phyloP scores from a whole-genome alignment of 2,329 filamentous ascomycete genomes.

The Metarhizium album region DNA sequence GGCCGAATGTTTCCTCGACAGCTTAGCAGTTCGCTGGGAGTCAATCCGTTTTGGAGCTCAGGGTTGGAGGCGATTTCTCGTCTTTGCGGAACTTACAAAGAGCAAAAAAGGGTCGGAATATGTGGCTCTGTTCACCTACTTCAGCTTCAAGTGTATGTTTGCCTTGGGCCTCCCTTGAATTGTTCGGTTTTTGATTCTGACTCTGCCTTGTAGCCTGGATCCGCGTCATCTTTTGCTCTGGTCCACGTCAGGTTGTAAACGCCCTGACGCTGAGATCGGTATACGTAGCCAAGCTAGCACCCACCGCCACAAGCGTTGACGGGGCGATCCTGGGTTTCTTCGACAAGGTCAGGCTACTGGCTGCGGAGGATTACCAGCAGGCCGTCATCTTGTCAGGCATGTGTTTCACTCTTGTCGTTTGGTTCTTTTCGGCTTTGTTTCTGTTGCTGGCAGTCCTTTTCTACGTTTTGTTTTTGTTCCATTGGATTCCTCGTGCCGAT shows the following conservation, averaged over 20 bases:
- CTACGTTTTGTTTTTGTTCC: conserved; percentile 83
- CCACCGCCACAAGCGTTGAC: conserved; percentile 39
- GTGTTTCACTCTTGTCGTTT: conserved; percentile 84
- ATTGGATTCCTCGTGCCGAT: conserved; percentile 76
- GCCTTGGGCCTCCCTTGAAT: not conserved
- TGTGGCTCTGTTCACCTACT: conserved; percentile 83
- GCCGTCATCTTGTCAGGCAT: conserved; percentile 79
- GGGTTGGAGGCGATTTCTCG: conserved; percentile 84
- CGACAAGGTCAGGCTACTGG: conserved; percentile 64
- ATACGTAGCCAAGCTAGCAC: conserved; percentile 62
- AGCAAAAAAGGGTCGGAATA: conserved; percentile 87
- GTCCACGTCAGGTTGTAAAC: conserved; percentile 85
- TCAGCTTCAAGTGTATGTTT: conserved; percentile 53
- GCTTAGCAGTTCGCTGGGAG: conserved; percentile 73
- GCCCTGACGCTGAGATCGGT: conserved; percentile 80
- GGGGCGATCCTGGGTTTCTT: conserved; percentile 67
- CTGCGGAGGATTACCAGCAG: conserved; percentile 63
- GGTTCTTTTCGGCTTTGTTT: conserved; percentile 69
- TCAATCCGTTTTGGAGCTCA: conserved; percentile 64
- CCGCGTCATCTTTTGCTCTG: conserved; percentile 80
- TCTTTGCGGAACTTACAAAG: conserved; percentile 84
- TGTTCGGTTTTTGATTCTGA: not conserved
- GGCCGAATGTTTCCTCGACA: conserved; percentile 85
- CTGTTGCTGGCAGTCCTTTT: conserved; percentile 66
- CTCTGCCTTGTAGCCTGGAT: conserved; percentile 56